Base-by-base conservation (phyloP, 768 basidiomycete species). In the Nidularia pulvinata region DNA sequence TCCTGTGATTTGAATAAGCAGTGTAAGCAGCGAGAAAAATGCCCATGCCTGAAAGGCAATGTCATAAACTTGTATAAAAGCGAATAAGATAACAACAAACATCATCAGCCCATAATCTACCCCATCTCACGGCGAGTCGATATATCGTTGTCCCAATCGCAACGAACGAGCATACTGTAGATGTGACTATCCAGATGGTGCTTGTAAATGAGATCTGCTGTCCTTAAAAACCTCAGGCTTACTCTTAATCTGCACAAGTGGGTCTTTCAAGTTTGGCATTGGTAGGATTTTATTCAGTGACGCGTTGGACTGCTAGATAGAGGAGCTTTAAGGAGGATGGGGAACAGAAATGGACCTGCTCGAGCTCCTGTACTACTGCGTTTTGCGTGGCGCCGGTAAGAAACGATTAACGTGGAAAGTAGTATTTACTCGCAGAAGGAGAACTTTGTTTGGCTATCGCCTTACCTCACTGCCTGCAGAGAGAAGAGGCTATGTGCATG, bases 41-140 rank as follows among this genome's bases (percentile, higher is more conserved):
- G 73, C 72, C 56, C 59, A 72, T 7, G 55, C 62, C 70, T 70
- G 22, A 32, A 45, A 42, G 4, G 25, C 7, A 39, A 14, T 33
- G 53, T 51, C 14, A 25, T 47, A 10, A 46, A 48, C 22, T 13
- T 6, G 32, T 19, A 34, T 49, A n/a, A 10, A 25, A 19, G 22
- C 3, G 33, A 4, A 32, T 34, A 32, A 25, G 5, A 37, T 44
- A 22, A 25, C 2, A 13, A 52, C 67, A 48, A 49, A 72, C 73
- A 58, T 74, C 75, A 56, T 77, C 72, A n/a, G 65, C 58, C 71
- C 70, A 74, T 19, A 68, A 57, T 34, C 63, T 53, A 1, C 59
- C 57, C 49, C 71, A 61, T 42, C 73, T 63, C 16, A 74, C 58
- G 43, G 57, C 64, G 9, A 74, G 53, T 7, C 74, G 67, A 37